Evolutionary conservation across 2,329 filamentous ascomycete genomes (phyloP).

Genomic region (Aspergillus versicolor): DNA sequence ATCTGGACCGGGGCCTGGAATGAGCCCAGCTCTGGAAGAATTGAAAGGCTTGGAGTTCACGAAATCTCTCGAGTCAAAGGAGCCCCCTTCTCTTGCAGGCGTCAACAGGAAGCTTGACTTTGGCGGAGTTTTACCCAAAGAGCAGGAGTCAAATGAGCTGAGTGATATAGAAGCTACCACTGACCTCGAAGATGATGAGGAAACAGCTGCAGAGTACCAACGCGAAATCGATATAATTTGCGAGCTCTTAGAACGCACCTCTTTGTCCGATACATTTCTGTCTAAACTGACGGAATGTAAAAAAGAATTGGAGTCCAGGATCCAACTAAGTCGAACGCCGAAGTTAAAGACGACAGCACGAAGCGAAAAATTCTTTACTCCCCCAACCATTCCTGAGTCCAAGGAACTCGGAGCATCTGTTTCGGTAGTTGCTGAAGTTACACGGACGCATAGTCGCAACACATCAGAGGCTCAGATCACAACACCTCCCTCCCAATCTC

Average conservation of each 20-base stretch:
- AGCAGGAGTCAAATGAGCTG: not conserved
- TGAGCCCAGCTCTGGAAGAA: conserved; percentile 20
- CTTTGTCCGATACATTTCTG: conserved; percentile 8
- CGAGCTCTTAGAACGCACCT: conserved; percentile 17
- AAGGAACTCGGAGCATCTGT: not conserved
- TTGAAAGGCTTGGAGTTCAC: conserved; percentile 23
- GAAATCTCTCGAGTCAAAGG: not conserved
- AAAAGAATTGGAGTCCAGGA: conserved; percentile 15
- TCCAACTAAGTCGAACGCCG: not conserved
- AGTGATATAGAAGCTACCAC: not conserved
- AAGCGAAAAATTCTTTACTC: not conserved
- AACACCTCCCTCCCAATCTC: not conserved
- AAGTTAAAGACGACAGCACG: not conserved
- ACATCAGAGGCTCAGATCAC: not conserved
- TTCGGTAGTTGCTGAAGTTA: not conserved
- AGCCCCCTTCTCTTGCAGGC: not conserved
- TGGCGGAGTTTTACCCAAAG: not conserved
- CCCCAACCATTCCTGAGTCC: not conserved
- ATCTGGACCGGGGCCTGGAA: not conserved
- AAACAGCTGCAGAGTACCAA: conserved; percentile 3
- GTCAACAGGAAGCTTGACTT: conserved; percentile 3
- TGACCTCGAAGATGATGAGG: not conserved
- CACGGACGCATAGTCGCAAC: not conserved
- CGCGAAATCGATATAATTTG: conserved; percentile 22
- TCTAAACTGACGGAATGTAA: conserved; percentile 18